Percentiles rank a stretch among this genome's conserved stretches.
Evolutionary conservation across 2,329 filamentous ascomycete genomes (phyloP).

Genomic region (Venturia asperata): DNA sequence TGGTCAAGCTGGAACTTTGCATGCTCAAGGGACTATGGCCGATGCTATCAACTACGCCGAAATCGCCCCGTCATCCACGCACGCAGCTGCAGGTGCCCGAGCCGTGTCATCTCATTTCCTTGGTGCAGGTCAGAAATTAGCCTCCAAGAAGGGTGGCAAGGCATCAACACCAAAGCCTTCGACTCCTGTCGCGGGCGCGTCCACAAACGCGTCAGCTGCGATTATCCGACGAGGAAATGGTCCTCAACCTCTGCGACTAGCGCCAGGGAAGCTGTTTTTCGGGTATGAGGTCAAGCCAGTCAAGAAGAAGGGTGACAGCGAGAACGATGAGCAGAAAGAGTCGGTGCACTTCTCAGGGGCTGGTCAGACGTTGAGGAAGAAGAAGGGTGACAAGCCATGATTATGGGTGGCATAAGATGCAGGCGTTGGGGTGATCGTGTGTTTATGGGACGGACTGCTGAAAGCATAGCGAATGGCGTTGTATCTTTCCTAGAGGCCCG

Average conservation of each 20-base stretch:
- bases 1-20: slow-evolving; percentile 62
- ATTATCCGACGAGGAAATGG: slow-evolving; percentile 57
- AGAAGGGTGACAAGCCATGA: slow-evolving; percentile 46
- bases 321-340: slow-evolving; percentile 51
- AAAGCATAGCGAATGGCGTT: slow-evolving; percentile 18
- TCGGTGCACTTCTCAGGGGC: slow-evolving; percentile 71
- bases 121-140: slow-evolving; percentile 73
- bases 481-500: neutral
- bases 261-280: slow-evolving; percentile 90
- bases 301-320: slow-evolving; percentile 60
- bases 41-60: slow-evolving; percentile 94
- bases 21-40: slow-evolving; percentile 88
- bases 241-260: slow-evolving; percentile 75
- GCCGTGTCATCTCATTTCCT: slow-evolving; percentile 70
- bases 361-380: slow-evolving; percentile 76
- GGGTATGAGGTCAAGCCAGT: slow-evolving; percentile 89
- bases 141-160: slow-evolving; percentile 73
- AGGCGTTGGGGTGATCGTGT: neutral
- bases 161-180: slow-evolving; percentile 53
- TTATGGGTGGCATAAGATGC: neutral
- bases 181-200: slow-evolving; percentile 57
- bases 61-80: slow-evolving; percentile 70
- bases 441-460: neutral
- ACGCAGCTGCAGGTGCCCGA: slow-evolving; percentile 55
- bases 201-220: slow-evolving; percentile 34